Evolutionary conservation across 2,329 filamentous ascomycete genomes (phyloP), one percentile per base, ranked within the genome.

Genomic region (Verticillium alfalfae): DNA sequence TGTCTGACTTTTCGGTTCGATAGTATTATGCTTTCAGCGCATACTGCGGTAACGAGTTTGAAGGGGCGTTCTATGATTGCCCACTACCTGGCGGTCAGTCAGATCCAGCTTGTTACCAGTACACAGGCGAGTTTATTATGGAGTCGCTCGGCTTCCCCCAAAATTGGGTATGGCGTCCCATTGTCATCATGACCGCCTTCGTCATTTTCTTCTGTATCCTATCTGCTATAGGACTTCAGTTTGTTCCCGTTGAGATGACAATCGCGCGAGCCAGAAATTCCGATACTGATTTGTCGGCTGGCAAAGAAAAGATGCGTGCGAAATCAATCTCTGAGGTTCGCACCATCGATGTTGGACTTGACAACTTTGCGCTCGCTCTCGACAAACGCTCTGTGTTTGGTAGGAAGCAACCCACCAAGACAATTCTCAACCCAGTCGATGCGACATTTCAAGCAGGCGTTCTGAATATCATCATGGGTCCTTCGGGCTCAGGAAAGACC

Each of bases 391-490:
- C 79, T 0, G 62, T 80, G 0, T 74, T 76, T 1, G 84, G 84
- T 9, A 81, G 79, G 67, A 85, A 77, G 62, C 64, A 82, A 1
- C 81, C 82, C 0, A 77, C 74, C 1, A 86, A 84, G 69, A 80
- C 75, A 0, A 92, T 93, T 12, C 75, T 93, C 15, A 82, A 88
- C 60, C 88, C 88, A 0, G 80, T 93, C 13, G 87, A 81, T 1
- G 79, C 88, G 0, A 85, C 83, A 0, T 93, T 93, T 66, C 80
- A 85, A 56, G 84, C 90, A 0, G 89, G 89, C 0, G 78, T 83
- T 15, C 70, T 93, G 15, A 93, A 93, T 65, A 82, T 92, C 31
- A 90, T 93, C 65, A 92, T 93, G 89, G 90, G 90, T 0, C 90
- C 90, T 0, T 92, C 89, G 0, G 90, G 90, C 0, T 89, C 86